These are phyloP conservation scores for Trichosporon asahii DNA, from an alignment of 1,284 basidiomycete genomes.

Conservation along the genomic window DNA sequence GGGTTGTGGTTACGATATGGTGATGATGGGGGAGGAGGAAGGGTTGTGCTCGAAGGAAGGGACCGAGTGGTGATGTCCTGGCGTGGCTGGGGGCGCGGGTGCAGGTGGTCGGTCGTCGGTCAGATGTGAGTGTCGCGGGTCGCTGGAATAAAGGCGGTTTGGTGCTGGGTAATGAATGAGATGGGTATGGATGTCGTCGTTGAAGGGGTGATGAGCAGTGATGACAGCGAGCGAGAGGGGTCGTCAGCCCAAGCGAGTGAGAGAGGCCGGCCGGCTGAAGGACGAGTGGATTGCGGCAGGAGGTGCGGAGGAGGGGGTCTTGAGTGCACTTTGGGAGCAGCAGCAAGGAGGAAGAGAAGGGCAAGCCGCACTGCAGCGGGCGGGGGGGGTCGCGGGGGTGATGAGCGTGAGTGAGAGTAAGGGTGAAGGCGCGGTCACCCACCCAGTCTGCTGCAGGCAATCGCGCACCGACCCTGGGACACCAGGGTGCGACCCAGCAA, in stretches of 20 bases:
- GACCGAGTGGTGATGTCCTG: neutral
- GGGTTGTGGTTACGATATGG: conserved; percentile 1
- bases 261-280: too few relatives aligned
- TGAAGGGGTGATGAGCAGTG: neutral
- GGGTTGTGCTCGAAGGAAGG: neutral
- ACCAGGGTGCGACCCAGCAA: neutral
- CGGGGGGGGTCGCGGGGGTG: too few relatives aligned
- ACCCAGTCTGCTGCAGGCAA: neutral
- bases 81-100: neutral
- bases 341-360: neutral
- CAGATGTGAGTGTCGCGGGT: neutral
- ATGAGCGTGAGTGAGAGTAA: too few relatives aligned
- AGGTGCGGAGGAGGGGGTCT: neutral
- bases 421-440: too few relatives aligned
- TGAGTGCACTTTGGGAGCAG: neutral
- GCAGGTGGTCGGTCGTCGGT: neutral
- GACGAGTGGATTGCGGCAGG: neutral
- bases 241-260: too few relatives aligned
- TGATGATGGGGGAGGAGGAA: neutral
- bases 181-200: neutral
- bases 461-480: neutral
- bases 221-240: neutral
- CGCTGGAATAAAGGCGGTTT: neutral
- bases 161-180: neutral
- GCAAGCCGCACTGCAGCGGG: neutral